phyloP scores from a whole-genome alignment of 192 early-diverging fungal genomes.

The Lunasporangiospora selenospora region DNA sequence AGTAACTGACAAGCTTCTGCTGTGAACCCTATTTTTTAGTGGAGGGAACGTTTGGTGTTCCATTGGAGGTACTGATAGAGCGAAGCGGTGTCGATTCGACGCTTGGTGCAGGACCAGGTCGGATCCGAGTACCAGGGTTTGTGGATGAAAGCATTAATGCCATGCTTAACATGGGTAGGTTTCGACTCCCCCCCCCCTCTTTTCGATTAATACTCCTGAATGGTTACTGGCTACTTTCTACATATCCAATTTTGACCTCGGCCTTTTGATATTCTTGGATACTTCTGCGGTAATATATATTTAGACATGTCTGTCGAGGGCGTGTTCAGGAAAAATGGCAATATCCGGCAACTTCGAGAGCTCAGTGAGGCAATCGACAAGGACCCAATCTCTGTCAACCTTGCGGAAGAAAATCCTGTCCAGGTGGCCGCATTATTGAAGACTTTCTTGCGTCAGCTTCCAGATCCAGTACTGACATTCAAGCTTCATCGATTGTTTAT shows the following conservation, averaged over 20 bases:
- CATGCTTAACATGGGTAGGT: conserved; percentile 76
- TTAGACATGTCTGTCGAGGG: conserved; percentile 85
- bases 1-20: background rate
- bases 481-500: conserved; percentile 88
- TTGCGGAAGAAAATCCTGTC: conserved; percentile 78
- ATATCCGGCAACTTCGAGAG: conserved; percentile 89
- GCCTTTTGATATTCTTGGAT: no score
- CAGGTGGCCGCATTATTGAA: conserved; percentile 96
- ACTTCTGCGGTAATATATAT: no score
- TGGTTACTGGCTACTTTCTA: no score
- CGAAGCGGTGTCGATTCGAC: conserved; percentile 82
- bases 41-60: conserved; percentile 90
- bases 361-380: conserved; percentile 85
- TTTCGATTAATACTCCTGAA: no score
- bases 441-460: conserved; percentile 94
- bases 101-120: conserved; percentile 67
- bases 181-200: no score
- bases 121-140: conserved; percentile 84
- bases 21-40: conserved; percentile 7
- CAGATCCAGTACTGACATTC: conserved; percentile 93
- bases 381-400: conserved; percentile 73
- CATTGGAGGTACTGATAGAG: conserved; percentile 85
- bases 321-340: conserved; percentile 98
- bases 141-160: conserved; percentile 81
- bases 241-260: no score